Evolutionary conservation across 2,329 filamentous ascomycete genomes (phyloP).

Genomic region (Geosmithia putterillii): DNA sequence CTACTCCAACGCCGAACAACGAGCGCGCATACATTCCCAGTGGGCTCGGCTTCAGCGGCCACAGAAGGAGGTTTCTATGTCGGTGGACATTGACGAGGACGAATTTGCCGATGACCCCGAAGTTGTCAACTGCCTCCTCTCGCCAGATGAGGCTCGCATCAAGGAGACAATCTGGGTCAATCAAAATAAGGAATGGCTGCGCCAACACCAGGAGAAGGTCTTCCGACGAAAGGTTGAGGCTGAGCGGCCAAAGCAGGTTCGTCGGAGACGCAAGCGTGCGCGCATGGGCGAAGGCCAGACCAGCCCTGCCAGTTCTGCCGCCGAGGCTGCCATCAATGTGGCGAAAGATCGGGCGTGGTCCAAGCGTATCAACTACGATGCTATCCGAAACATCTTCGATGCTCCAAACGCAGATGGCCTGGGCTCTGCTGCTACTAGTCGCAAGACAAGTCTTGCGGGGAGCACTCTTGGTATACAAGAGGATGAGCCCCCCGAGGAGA

Average conservation of each 20-base stretch:
- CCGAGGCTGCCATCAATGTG: slow-evolving; percentile 56
- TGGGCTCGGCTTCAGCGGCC: slow-evolving; percentile 36
- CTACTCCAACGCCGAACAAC: slow-evolving; percentile 44
- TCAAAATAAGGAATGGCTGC: slow-evolving; percentile 87
- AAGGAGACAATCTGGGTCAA: slow-evolving; percentile 94
- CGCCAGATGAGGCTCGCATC: slow-evolving; percentile 59
- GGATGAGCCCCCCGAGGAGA: slow-evolving; percentile 19
- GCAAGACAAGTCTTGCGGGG: slow-evolving; percentile 24
- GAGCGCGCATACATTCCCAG: slow-evolving; percentile 39
- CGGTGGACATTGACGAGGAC: slow-evolving; percentile 57
- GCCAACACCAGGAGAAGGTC: slow-evolving; percentile 72
- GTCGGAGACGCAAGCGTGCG: slow-evolving; percentile 41
- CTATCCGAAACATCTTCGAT: slow-evolving; percentile 45
- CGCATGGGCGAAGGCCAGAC: slow-evolving; percentile 53
- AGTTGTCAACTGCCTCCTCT: slow-evolving; percentile 67
- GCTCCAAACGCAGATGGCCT: slow-evolving; percentile 28
- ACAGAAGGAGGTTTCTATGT: slow-evolving; percentile 38
- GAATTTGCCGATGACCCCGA: slow-evolving; percentile 89
- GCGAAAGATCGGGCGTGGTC: slow-evolving; percentile 57
- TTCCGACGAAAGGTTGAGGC: slow-evolving; percentile 58
- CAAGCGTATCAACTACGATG: slow-evolving; percentile 64
- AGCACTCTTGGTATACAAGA: slow-evolving; percentile 15
- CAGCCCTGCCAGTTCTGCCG: slow-evolving; percentile 53
- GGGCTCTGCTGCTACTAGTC: slow-evolving; percentile 37
- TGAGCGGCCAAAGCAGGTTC: slow-evolving; percentile 42